Base-by-base conservation (phyloP, 169 alveolate species). In the Plasmodium reichenowi region DNA sequence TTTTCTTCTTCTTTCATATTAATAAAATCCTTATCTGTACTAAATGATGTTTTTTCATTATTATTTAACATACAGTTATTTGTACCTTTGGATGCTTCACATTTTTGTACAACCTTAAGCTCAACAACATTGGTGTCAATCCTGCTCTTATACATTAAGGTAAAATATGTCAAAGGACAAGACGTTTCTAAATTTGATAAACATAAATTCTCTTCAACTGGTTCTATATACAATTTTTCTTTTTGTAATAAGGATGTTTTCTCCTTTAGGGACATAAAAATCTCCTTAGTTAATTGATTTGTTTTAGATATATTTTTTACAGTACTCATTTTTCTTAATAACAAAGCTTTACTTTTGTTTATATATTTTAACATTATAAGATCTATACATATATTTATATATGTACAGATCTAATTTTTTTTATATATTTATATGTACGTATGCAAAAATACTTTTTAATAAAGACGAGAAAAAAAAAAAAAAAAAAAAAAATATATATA, bases 281-380 rank as follows among this genome's bases (percentile, higher is more conserved):
- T 78, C 29, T 78, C 89, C 17, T 64, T 78, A 59, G 64, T 78
- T 22, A 78, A 24, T 12, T 52, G 22, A 4, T 78, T 76, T 45
- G 64, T 20, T 59, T 78, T 78, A 45, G 67, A 26, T 12, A 56
- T 3, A 20, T 1, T 13, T 26, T 66, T 59, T 50, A 48, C 10
- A 47, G 63, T 29, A 9, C 58, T 15, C 89, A 78, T 78, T 48
- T 56, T 78, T 26, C 78, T 64, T 29, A 64, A 38, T 38, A 72
- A 38, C 47, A 12, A 3, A 24, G 26, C 13, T 47, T 10, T 32
- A 8, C 26, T 6, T 7, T 20, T 15, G 70, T 12, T 24, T 6
- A 60, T 10, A 56, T 56, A 56, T 56, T 56, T 56, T 15, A 10
- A 7, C n/a, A 56, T 15, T 24, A 60, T 60, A 60, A 0, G 8